Evolutionary conservation across 768 basidiomycete species (phyloP).

Genomic region (Psilocybe tampanensis): DNA sequence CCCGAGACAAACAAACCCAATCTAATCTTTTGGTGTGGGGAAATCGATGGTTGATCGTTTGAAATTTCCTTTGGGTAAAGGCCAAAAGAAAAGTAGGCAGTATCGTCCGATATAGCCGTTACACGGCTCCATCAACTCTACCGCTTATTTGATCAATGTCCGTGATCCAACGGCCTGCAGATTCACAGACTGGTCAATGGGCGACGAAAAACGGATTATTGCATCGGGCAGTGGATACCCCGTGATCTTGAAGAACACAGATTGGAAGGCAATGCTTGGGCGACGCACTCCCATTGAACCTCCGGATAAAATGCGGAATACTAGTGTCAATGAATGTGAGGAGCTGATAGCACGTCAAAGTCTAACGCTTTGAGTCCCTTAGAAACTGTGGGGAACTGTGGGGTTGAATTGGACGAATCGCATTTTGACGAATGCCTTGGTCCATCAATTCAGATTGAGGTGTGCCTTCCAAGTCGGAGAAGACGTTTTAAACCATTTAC

Average conservation of each 20-base stretch:
- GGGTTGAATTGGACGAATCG: slow-evolving; percentile 6
- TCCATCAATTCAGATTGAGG: neutral
- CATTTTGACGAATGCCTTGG: neutral
- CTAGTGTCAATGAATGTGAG: neutral
- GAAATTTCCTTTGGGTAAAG: neutral
- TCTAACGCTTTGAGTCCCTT: neutral
- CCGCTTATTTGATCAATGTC: slow-evolving; percentile 5
- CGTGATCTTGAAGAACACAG: slow-evolving; percentile 7
- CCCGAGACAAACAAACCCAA: slow-evolving; percentile 1
- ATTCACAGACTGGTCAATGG: neutral
- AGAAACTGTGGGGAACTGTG: slow-evolving; percentile 5
- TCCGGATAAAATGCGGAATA: slow-evolving; percentile 18
- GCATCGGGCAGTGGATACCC: slow-evolving; percentile 13
- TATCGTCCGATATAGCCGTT: slow-evolving; percentile 3
- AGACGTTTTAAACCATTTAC: too few species aligned
- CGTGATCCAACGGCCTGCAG: slow-evolving; percentile 5
- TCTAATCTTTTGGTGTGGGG: neutral
- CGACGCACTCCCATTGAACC: slow-evolving; percentile 3
- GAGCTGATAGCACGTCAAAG: neutral
- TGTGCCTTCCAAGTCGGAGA: too few species aligned
- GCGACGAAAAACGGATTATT: slow-evolving; percentile 8
- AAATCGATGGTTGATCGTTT: slow-evolving; percentile 2
- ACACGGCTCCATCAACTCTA: neutral
- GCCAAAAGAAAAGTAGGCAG: neutral
- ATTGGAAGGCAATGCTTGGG: neutral